Evolutionary conservation across 108 stramenopile species (phyloP), one percentile per base, ranked within the genome.

Genomic region (Thalassiosira profunda): DNA sequence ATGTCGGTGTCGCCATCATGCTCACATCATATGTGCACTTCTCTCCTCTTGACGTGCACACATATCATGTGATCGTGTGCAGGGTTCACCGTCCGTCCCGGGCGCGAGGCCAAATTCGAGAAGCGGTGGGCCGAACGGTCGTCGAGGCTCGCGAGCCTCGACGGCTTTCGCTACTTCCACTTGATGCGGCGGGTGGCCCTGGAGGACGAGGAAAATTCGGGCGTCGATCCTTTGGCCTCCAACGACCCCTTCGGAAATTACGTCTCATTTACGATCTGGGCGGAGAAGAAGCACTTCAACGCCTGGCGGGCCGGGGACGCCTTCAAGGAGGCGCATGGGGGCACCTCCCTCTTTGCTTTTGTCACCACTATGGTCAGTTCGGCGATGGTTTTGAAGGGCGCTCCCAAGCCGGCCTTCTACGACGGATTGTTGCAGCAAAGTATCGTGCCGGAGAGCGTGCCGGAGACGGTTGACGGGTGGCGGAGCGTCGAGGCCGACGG

Each of bases 261-360:
- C 71, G 89, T 94, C 23, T 70, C 66, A 29, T 89, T 90, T 47
- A 96, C 92, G 8, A 81, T 96, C 49, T 96, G 95, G 95, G 68
- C 88, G 25, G 81, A 84, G 53, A 96, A 96, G 76, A 80, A 81
- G 24, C 62, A 92, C 42, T 96, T 96, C 73, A 76, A 79, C 34
- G 85, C 86, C 11, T 96, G 95, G 92, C 17, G 92, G 11, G 63
- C 44, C 31, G 95, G 95, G 25, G 91, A 96, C 9, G 95, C 92
- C 24, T 96, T 96, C 80, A 94, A 91, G 76, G 93, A 96, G 65
- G 95, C 95, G 4, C 95, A 96, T 74, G 92, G 95, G 5, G 95
- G 95, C 5, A 95, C 91, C 11, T 69, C 67, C 0, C 47, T 76
- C 18, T 76, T 76, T 33, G 90, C 88, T 18, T 95, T 94, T 54